Percentiles rank a stretch among this genome's conserved stretches.
These are phyloP conservation scores for Mollisiaceae sp. DNA, from an alignment of 2,329 filamentous ascomycete genomes.

Conservation along the genomic window DNA sequence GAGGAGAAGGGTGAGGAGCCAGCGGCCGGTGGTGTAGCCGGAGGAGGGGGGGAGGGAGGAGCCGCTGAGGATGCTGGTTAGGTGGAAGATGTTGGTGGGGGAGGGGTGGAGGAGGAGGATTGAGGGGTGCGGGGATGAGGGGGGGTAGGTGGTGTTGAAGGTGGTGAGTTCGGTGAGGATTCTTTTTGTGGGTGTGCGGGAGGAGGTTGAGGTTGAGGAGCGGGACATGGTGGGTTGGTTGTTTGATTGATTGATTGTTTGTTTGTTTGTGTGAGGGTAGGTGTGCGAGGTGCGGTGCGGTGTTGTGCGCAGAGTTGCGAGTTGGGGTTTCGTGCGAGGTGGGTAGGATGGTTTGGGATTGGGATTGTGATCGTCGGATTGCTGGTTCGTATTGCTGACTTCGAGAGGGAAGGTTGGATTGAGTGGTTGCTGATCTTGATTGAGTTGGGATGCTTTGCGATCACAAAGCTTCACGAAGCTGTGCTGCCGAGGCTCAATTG, in stretches of 20 bases:
- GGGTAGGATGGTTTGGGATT: no score
- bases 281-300: background rate
- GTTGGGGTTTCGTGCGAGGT: no score
- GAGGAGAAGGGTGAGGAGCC: constrained; percentile 79
- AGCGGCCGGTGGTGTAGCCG: constrained; percentile 64
- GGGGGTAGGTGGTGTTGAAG: constrained; percentile 19
- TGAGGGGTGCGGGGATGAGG: constrained; percentile 48
- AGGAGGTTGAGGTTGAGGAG: constrained; percentile 20
- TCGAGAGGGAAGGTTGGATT: no score
- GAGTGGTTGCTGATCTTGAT: background rate
- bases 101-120: constrained; percentile 65
- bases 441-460: background rate
- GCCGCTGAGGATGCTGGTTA: constrained; percentile 66
- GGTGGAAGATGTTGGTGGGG: constrained; percentile 60
- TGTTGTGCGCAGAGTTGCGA: no score
- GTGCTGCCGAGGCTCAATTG: background rate
- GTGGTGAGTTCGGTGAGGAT: constrained; percentile 62
- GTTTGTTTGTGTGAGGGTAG: background rate
- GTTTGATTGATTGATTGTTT: background rate
- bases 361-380: no score
- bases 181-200: constrained; percentile 55
- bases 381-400: no score
- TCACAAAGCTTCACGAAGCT: background rate
- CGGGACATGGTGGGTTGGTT: background rate
- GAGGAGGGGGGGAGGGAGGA: constrained; percentile 26